Base-by-base conservation (phyloP, 2,329 filamentous ascomycete species). In the Cytospora chrysosperma region DNA sequence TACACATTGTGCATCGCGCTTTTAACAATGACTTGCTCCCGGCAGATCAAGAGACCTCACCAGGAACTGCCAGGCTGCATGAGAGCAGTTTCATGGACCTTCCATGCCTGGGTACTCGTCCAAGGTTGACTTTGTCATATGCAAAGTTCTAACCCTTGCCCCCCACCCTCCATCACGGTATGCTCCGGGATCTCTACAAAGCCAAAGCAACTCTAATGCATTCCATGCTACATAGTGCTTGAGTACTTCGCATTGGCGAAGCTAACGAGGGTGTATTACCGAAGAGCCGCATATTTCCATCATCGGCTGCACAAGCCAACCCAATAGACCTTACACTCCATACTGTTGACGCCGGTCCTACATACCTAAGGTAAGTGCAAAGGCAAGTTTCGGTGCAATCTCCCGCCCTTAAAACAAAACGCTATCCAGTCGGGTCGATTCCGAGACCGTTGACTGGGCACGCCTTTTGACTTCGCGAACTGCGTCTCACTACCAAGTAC, bases 401-500 rank as follows among this genome's bases (percentile, higher is more conserved):
- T 56, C 53, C 12, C 32, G n/a, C 37, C 32, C 10, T 24, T 24
- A 40, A 37, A 4, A 24, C 21, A 19, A 30, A 70, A 67, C 68
- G 43, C n/a, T 56, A 34, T 5, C 32, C 21, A 26, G 24, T 32
- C 53, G 53, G 53, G 9, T 27, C 12, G 32, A 37, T 26, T 37
- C 53, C 53, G 53, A 40, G 19, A 12, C 19, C 24, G 8, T 47
- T 24, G 1, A 21, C 26, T 32, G 53, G 34, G 21, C 21, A 4
- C 30, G 12, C 19, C 17, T 24, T 56, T 56, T 15, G n/a, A 17
- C n/a, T 56, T 37, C 10, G 12, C 32, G 53, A 34, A 24, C 28
- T 55, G 32, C 53, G 53, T 56, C 53, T 56, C 53, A 56, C 37
- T 40, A n/a, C n/a, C n/a, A n/a, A n/a, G n/a, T n/a, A n/a, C 37